These are phyloP conservation scores for Pythium aristosporum DNA, from an alignment of 352 stramenopile species.

Conservation along the genomic window DNA sequence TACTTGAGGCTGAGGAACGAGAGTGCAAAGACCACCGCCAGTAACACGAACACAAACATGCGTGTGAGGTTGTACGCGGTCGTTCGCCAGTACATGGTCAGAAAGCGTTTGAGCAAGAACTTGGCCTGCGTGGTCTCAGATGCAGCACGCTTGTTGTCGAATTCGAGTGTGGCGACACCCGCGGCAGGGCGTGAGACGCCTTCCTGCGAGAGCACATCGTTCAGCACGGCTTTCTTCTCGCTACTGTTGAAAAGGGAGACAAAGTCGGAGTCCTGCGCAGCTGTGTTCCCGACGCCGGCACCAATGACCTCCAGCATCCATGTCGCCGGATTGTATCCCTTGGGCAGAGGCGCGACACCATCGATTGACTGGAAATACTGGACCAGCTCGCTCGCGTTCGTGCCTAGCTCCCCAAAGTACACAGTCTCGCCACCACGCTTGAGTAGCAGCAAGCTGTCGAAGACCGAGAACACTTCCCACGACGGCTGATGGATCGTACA, in stretches of 20 bases:
- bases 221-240: not conserved
- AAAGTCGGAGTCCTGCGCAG: constrained; percentile 7
- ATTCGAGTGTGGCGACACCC: not conserved
- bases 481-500: constrained; percentile 88
- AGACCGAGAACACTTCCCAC: constrained; percentile 30
- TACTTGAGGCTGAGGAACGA: constrained; percentile 28
- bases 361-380: constrained; percentile 59
- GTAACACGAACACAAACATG: constrained; percentile 27
- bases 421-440: constrained; percentile 30
- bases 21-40: constrained; percentile 50
- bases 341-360: constrained; percentile 34
- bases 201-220: constrained; percentile 56
- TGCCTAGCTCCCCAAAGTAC: constrained; percentile 27
- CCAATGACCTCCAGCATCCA: constrained; percentile 49
- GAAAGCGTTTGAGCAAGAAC: constrained; percentile 12
- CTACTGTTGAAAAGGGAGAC: constrained; percentile 12
- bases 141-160: constrained; percentile 7
- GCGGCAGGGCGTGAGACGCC: constrained; percentile 48
- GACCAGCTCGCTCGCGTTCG: constrained; percentile 28
- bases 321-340: constrained; percentile 44
- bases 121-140: constrained; percentile 5
- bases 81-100: constrained; percentile 63
- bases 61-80: constrained; percentile 71
- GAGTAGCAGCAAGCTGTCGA: constrained; percentile 29
- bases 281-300: constrained; percentile 37